Base-by-base conservation (phyloP, 2,329 filamentous ascomycete genomes). In the Cercospora zeina region DNA sequence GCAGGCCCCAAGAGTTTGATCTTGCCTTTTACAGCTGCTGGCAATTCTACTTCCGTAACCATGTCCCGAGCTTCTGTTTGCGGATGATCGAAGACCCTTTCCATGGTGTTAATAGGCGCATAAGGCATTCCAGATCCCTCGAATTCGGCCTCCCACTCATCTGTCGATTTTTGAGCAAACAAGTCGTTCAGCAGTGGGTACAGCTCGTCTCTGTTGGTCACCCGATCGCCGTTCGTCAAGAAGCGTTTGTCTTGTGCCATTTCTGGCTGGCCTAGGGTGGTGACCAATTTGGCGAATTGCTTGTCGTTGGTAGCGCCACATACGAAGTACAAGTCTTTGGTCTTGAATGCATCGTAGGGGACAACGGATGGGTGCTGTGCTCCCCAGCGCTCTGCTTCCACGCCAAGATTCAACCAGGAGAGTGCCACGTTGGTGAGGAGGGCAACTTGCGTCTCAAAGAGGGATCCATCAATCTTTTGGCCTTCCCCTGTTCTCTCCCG, bases 331-430 rank as follows among this genome's bases (percentile, higher is more conserved):
- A 67, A 37, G 47, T 71, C 68, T 42, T 74, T 75, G 8, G 75
- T 76, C 62, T 73, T 69, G 69, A 76, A 82, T 0, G 77, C 77
- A 60, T 80, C 74, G 57, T 81, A 82, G 1, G 79, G 80, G 10
- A 79, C 79, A 33, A 81, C 77, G 36, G 74, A 79, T 0, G 80
- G 79, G 70, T 82, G 80, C 21, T 73, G 76, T 5, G 77, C 79
- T 3, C 80, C 79, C 72, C 76, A 81, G 9, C 79, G 74, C 57
- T 77, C 68, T 0, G 76, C 76, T 63, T 80, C 76, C 3, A 77
- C 71, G 0, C 74, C 75, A 33, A 76, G 66, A 58, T 78, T 79
- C 50, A 79, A 56, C 75, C 75, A 77, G 8, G 71, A 74, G 53
- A 73, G 73, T 2, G 71, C 79, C 2, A 81, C 74, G 53, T 80